A percentile compares a stretch with the other conserved stretches of the same genome.
phyloP scores from a whole-genome alignment of 352 stramenopile species.

The Phytophthora macrochlamydospora region DNA sequence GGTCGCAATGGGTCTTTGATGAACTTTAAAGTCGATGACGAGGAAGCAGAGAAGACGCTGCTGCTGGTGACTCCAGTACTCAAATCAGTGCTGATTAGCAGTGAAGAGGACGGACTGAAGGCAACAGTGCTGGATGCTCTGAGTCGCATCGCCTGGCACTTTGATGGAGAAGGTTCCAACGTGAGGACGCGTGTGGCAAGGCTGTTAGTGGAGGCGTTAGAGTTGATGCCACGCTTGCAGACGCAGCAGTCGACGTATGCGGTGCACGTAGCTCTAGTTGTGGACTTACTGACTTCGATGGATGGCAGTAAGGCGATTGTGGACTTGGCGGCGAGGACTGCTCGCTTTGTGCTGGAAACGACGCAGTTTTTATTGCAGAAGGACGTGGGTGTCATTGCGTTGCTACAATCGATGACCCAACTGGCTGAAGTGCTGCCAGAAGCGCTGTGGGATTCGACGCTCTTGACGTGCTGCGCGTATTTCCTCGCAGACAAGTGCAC shows the following conservation, averaged over 20 bases:
- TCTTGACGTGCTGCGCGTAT: conserved; percentile 45
- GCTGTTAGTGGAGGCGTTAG: conserved; percentile 42
- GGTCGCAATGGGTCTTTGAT: conserved; percentile 16
- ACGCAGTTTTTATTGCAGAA: conserved; percentile 33
- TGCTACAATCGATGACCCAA: conserved; percentile 51
- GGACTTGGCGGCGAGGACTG: conserved; percentile 12
- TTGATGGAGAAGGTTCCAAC: conserved; percentile 12
- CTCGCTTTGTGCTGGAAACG: conserved; percentile 24
- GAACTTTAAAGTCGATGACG: background rate
- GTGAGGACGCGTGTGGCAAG: conserved; percentile 12
- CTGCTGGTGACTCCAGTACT: conserved; percentile 38
- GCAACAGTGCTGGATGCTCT: conserved; percentile 44
- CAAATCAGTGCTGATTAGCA: conserved; percentile 38
- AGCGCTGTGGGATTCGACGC: conserved; percentile 40
- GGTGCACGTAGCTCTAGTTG: conserved; percentile 39
- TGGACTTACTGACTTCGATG: conserved; percentile 44
- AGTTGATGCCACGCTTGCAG: conserved; percentile 35
- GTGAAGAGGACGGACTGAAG: conserved; percentile 28
- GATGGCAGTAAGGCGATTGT: conserved; percentile 9
- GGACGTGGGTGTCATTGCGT: conserved; percentile 39
- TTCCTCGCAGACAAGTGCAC: conserved; percentile 37
- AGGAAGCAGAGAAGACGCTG: conserved; percentile 14
- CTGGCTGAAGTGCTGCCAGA: conserved; percentile 32
- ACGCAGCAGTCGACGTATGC: conserved; percentile 30
- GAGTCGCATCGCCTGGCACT: conserved; percentile 49